phyloP scores from a whole-genome alignment of 345 rosid species.

The Sapria himalayana region DNA sequence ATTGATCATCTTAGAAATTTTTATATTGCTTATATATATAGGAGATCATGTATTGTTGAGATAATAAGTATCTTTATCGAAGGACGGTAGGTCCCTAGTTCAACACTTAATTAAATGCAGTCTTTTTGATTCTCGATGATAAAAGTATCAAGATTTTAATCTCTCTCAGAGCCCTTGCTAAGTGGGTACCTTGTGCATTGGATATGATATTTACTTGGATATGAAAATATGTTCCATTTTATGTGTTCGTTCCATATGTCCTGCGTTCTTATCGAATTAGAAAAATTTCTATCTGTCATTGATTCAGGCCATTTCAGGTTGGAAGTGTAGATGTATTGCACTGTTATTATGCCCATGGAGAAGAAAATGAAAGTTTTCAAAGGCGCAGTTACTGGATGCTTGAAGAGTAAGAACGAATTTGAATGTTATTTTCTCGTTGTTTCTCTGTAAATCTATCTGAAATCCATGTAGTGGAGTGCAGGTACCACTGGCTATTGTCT shows the following conservation, averaged over 20 bases:
- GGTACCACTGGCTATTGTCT: too few relatives aligned
- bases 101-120: not conserved
- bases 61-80: too few relatives aligned
- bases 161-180: slow-evolving; percentile 13
- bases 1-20: too few relatives aligned
- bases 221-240: slow-evolving; percentile 26
- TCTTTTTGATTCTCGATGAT: not conserved
- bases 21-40: too few relatives aligned
- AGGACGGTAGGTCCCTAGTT: too few relatives aligned
- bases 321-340: slow-evolving; percentile 85
- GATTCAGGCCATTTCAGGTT: slow-evolving; percentile 35
- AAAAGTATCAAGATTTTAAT: slow-evolving; percentile 8
- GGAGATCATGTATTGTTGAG: too few relatives aligned
- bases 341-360: slow-evolving; percentile 96
- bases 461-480: too few relatives aligned
- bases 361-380: slow-evolving; percentile 75
- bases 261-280: not conserved
- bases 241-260: not conserved
- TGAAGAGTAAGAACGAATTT: slow-evolving; percentile 37
- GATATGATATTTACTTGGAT: slow-evolving; percentile 88
- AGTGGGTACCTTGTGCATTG: slow-evolving; percentile 94
- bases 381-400: slow-evolving; percentile 98
- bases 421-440: not conserved
- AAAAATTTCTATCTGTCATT: slow-evolving; percentile 14
- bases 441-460: too few relatives aligned